Conservation (phyloP, 1,284 basidiomycete species). For the Cutaneotrichosporon curvatum region DNA sequence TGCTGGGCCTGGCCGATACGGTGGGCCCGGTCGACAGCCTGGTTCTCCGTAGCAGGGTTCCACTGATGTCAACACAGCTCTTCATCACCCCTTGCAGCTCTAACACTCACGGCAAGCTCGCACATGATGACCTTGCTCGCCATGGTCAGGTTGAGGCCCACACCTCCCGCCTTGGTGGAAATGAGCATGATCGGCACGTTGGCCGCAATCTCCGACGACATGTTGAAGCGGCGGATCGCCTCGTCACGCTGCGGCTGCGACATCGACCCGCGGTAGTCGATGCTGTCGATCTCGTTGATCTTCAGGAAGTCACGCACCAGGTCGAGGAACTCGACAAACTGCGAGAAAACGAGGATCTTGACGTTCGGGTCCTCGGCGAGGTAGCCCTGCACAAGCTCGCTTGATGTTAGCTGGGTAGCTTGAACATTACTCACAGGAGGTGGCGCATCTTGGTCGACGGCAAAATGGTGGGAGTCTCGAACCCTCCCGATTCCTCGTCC, state of each 20-base stretch:
- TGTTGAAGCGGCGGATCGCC: slow-evolving; percentile 32
- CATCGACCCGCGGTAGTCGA: slow-evolving; percentile 42
- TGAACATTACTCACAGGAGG: slow-evolving; percentile 30
- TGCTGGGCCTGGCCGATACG: slow-evolving; percentile 84
- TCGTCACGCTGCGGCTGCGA: slow-evolving; percentile 30
- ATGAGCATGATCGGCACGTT: slow-evolving; percentile 41
- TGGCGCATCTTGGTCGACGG: slow-evolving; percentile 40
- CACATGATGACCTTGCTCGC: slow-evolving; percentile 33
- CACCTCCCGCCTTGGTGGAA: slow-evolving; percentile 41
- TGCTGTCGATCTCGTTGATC: slow-evolving; percentile 21
- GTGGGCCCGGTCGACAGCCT: slow-evolving; percentile 54
- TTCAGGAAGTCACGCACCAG: slow-evolving; percentile 29
- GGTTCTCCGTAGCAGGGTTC: slow-evolving; percentile 42
- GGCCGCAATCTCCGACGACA: slow-evolving; percentile 16
- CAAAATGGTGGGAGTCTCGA: slow-evolving; percentile 9
- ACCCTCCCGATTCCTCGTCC: slow-evolving; percentile 3
- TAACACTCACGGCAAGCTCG: slow-evolving; percentile 11
- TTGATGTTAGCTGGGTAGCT: slow-evolving; percentile 3
- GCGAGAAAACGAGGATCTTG: slow-evolving; percentile 37
- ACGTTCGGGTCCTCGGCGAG: slow-evolving; percentile 22
- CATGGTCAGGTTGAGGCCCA: slow-evolving; percentile 39
- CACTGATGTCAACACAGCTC: slow-evolving; percentile 18
- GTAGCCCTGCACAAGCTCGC: slow-evolving; percentile 25
- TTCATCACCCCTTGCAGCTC: neutral
- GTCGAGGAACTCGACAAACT: slow-evolving; percentile 42